These are phyloP conservation scores for Yarrowia deformans DNA, from an alignment of 805 yeast genomes.

Conservation along the genomic window DNA sequence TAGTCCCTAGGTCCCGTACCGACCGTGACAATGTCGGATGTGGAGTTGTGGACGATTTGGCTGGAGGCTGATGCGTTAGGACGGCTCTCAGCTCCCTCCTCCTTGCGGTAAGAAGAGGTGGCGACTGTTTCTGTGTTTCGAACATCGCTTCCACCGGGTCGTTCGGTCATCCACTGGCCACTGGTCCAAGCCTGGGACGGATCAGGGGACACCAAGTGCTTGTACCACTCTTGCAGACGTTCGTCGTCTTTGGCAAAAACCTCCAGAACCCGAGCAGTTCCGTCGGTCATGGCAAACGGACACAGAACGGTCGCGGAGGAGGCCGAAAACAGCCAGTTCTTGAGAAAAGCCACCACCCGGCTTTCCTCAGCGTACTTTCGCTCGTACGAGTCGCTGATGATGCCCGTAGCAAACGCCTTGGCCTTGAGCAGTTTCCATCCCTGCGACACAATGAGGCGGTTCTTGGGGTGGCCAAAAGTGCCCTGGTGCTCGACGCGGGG, in stretches of 20 bases:
- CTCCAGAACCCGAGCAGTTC: conserved; percentile 49
- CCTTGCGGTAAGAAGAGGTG: background rate
- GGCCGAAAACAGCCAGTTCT: conserved; percentile 46
- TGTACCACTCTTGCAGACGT: conserved; percentile 41
- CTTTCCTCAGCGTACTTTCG: conserved; percentile 45
- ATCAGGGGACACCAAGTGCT: conserved; percentile 46
- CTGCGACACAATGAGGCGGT: conserved; percentile 47
- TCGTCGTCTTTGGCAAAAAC: conserved; percentile 30
- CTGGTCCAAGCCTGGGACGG: conserved; percentile 49
- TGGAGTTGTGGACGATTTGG: background rate
- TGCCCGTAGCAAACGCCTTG: conserved; percentile 43
- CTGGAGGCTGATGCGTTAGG: background rate
- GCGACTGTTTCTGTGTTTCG: conserved; percentile 48
- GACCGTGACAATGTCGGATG: conserved; percentile 10
- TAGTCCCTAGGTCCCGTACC: conserved; percentile 38
- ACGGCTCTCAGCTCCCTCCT: no score
- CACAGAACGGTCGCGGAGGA: conserved; percentile 49
- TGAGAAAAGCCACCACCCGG: conserved; percentile 46
- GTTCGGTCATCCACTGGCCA: conserved; percentile 51
- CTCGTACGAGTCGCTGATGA: conserved; percentile 47
- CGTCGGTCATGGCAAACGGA: conserved; percentile 51
- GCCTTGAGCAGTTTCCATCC: conserved; percentile 48
- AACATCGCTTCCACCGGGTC: conserved; percentile 50
- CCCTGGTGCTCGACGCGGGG: conserved; percentile 47
- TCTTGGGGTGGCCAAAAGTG: conserved; percentile 47